A percentile compares a stretch with the other conserved stretches of the same genome.
Conservation (phyloP, 805 yeast species). For the Metschnikowia arizonensis region DNA sequence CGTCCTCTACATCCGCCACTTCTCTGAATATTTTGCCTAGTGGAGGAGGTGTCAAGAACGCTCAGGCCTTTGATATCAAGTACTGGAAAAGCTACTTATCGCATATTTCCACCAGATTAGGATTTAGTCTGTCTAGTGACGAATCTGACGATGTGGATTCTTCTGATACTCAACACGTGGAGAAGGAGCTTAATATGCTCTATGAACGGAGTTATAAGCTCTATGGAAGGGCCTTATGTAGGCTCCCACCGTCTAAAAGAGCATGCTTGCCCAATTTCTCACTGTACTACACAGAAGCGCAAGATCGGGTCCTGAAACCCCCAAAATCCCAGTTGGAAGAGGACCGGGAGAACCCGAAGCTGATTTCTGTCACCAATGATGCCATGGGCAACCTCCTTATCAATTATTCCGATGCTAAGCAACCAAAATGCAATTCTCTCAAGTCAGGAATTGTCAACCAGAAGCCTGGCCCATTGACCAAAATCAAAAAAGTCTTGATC, state of each 20-base stretch:
- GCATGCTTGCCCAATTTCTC: conserved; percentile 31
- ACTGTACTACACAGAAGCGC: conserved; percentile 22
- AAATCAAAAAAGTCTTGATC: conserved; percentile 61
- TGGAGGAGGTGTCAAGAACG: conserved; percentile 18
- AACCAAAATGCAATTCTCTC: background rate
- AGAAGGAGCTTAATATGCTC: conserved; percentile 16
- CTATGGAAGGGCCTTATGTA: conserved; percentile 36
- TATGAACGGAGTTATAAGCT: conserved; percentile 37
- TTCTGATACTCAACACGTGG: conserved; percentile 7
- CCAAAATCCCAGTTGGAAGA: conserved; percentile 26
- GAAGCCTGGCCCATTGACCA: conserved; percentile 27
- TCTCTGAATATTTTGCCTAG: conserved; percentile 21
- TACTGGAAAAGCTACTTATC: conserved; percentile 35
- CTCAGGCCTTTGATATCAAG: conserved; percentile 27
- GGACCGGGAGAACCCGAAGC: conserved; percentile 27
- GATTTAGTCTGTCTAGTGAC: conserved; percentile 27
- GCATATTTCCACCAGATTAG: conserved; percentile 33
- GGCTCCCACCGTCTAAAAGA: conserved; percentile 33
- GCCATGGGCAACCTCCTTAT: conserved; percentile 40
- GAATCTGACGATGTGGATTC: background rate
- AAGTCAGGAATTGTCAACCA: conserved; percentile 23
- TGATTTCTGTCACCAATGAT: conserved; percentile 39
- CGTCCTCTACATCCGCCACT: conserved; percentile 13
- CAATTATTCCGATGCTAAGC: conserved; percentile 17
- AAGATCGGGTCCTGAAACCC: conserved; percentile 7